A percentile compares a stretch with the other conserved stretches of the same genome.
Evolutionary conservation across 768 basidiomycete genomes (phyloP).

Genomic region (Boletales sp.): DNA sequence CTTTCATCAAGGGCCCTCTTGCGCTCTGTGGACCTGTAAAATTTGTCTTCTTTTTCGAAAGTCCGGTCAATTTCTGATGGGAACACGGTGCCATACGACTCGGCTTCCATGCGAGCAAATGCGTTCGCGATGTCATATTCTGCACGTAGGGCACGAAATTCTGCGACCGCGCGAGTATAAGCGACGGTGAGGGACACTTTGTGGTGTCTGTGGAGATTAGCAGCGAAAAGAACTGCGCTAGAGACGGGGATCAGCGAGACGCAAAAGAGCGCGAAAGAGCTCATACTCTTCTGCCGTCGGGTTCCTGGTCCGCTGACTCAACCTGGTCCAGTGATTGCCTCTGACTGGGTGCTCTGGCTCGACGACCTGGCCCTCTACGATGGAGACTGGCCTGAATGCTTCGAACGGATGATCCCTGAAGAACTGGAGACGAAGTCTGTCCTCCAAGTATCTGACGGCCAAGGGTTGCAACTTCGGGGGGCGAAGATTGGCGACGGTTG

Average conservation of each 20-base stretch:
- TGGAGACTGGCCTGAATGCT: constrained; percentile 72
- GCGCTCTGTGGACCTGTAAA: constrained; percentile 56
- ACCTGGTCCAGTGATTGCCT: constrained; percentile 69
- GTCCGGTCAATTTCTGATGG: constrained; percentile 57
- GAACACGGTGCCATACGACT: constrained; percentile 67
- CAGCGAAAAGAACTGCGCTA: constrained; percentile 78
- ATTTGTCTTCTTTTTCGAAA: constrained; percentile 59
- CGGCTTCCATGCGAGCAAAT: constrained; percentile 79
- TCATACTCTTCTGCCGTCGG: constrained; percentile 89
- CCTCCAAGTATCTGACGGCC: constrained; percentile 76
- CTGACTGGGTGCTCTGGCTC: constrained; percentile 52
- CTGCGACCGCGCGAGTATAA: constrained; percentile 73
- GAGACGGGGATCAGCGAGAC: constrained; percentile 9
- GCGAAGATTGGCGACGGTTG: constrained; percentile 27
- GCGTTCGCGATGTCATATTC: constrained; percentile 75
- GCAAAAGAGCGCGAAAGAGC: neutral
- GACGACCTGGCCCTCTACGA: constrained; percentile 69
- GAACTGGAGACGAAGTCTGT: constrained; percentile 84
- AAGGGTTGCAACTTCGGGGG: constrained; percentile 45
- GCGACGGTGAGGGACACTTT: constrained; percentile 66
- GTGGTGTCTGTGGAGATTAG: constrained; percentile 72
- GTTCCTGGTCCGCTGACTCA: constrained; percentile 78
- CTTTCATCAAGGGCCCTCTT: constrained; percentile 56
- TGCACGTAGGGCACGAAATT: constrained; percentile 86
- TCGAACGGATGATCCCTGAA: constrained; percentile 97